These are phyloP conservation scores for Aspergillus ostianus DNA, from an alignment of 495 filamentous ascomycete genomes.

Conservation along the genomic window DNA sequence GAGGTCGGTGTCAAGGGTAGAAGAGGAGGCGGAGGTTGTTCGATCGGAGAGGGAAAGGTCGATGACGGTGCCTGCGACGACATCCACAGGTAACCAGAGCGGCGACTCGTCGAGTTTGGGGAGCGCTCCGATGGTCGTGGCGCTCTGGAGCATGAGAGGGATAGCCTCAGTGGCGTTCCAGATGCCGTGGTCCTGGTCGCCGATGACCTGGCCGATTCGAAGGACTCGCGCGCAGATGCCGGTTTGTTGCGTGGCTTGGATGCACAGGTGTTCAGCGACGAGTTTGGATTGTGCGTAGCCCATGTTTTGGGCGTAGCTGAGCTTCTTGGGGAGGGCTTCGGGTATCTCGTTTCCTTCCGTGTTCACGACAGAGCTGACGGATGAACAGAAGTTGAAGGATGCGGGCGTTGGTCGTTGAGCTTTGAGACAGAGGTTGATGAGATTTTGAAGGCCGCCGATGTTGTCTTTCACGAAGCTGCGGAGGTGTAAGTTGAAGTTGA, in stretches of 20 bases:
- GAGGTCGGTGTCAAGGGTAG: neutral
- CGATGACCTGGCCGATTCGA: slow-evolving; percentile 60
- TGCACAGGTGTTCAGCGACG: slow-evolving; percentile 55
- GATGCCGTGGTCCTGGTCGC: slow-evolving; percentile 50
- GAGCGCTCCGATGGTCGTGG: slow-evolving; percentile 45
- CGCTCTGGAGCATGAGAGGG: slow-evolving; percentile 56
- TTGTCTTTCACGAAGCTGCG: slow-evolving; percentile 56
- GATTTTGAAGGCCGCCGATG: slow-evolving; percentile 52
- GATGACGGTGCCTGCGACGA: slow-evolving; percentile 14
- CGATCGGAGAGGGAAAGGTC: slow-evolving; percentile 20
- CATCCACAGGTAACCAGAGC: slow-evolving; percentile 24
- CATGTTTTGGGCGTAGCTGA: slow-evolving; percentile 48
- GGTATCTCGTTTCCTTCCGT: slow-evolving; percentile 31
- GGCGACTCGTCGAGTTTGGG: slow-evolving; percentile 48
- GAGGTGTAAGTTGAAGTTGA: slow-evolving; percentile 65
- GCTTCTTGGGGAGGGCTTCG: slow-evolving; percentile 48
- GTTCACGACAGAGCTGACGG: slow-evolving; percentile 48
- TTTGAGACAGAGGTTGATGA: slow-evolving; percentile 53
- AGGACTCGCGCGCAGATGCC: slow-evolving; percentile 38
- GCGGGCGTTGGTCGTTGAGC: slow-evolving; percentile 28
- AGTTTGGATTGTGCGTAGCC: slow-evolving; percentile 66
- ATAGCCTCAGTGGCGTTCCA: slow-evolving; percentile 67
- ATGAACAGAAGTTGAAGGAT: slow-evolving; percentile 60
- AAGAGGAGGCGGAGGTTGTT: neutral
- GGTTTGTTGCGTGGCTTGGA: slow-evolving; percentile 31